Percentiles rank a stretch among this genome's conserved stretches.
Conservation (phyloP, 1,284 basidiomycete species). For the Malassezia pachydermatis region DNA sequence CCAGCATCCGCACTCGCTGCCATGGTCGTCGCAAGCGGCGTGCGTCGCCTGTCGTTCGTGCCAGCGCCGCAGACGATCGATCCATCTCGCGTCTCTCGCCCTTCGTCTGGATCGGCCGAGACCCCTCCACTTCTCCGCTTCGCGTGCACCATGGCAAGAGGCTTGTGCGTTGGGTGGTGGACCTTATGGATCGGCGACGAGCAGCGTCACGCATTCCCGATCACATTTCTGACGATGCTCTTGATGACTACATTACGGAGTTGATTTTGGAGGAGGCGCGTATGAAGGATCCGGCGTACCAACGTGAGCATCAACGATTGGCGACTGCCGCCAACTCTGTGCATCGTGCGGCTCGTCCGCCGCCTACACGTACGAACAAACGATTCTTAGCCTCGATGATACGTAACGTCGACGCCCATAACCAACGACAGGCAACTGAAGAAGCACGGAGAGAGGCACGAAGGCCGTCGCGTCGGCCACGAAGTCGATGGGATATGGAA, state of each 20-base stretch:
- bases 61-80: too few species aligned
- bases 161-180: not conserved
- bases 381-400: slow-evolving; percentile 17
- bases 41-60: not conserved
- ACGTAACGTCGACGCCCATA: slow-evolving; percentile 16
- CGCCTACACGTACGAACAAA: slow-evolving; percentile 12
- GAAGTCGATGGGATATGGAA: slow-evolving; percentile 3
- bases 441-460: not conserved
- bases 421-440: slow-evolving; percentile 8
- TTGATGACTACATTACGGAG: slow-evolving; percentile 15
- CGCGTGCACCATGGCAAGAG: not conserved
- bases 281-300: slow-evolving; percentile 9
- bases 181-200: too few species aligned
- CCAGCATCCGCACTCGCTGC: not conserved
- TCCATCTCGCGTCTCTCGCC: not conserved
- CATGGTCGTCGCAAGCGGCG: slow-evolving; percentile 5
- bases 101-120: slow-evolving; percentile 10
- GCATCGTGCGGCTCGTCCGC: not conserved
- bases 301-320: not conserved
- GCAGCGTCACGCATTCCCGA: not conserved
- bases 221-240: slow-evolving; percentile 9
- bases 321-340: not conserved
- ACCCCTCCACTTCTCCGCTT: too few species aligned
- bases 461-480: not conserved
- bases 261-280: slow-evolving; percentile 14